Evolutionary conservation across 495 filamentous ascomycete genomes (phyloP), one percentile per base, ranked within the genome.

Genomic region (Penicillium roqueforti): DNA sequence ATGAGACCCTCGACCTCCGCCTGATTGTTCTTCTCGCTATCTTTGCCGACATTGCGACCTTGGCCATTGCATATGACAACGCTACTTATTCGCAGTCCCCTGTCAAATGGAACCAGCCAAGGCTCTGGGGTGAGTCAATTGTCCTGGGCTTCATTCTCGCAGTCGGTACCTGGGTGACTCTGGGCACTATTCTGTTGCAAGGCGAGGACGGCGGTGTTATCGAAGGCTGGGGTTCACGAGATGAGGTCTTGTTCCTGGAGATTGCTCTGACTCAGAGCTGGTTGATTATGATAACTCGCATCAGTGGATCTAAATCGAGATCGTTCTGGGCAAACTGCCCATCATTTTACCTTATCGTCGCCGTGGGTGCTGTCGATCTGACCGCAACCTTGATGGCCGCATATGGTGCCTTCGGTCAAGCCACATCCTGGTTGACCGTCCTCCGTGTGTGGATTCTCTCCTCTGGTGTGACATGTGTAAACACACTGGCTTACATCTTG

Each of bases 211-310:
- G 84, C 61, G 91, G 91, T 79, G 89, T 96, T 59, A 84, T 91
- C 52, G 87, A 95, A 77, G 89, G 91, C 71, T 87, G 84, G 59
- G 91, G 91, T 76, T 81, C 85, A 62, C 80, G 86, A 40, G 87
- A 95, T 65, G 81, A 83, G 55, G 84, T 96, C 37, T 68, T 96
- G 56, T 96, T 96, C 79, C 83, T 96, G 45, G 80, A 96, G 70
- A 90, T 96, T 69, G 87, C 88, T 11, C 81, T 96, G 53, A 88
- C 91, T 49, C 88, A 96, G 77, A 96, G 93, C 74, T 96, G 91
- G 91, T 82, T 95, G 41, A 96, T 96, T 74, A 92, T 96, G 77
- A 91, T 95, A 70, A 96, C 91, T 55, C 87, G 91, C 77, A 86
- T 88, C 71, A 88, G 87, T 63, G 87, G 87, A 14, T 11, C 46